Evolutionary conservation across 2,329 filamentous ascomycete genomes (phyloP).

Genomic region (Aschersonia sp.): DNA sequence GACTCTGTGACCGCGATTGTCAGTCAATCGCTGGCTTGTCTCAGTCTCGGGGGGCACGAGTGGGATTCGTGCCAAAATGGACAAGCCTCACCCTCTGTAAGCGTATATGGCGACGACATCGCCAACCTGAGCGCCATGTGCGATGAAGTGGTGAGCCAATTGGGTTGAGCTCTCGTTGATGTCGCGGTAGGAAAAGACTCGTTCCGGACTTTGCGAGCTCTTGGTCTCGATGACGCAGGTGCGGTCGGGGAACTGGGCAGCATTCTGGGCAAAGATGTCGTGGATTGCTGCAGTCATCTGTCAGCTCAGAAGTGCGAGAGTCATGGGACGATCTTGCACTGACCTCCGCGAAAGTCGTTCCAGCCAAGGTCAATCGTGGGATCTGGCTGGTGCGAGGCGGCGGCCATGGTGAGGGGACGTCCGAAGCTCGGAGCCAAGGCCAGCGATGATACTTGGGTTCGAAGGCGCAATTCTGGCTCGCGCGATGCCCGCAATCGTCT

Average conservation of each 20-base stretch:
- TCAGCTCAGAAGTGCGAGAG: no score
- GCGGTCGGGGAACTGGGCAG: constrained; percentile 48
- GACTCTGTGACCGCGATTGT: no score
- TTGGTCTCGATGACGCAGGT: constrained; percentile 35
- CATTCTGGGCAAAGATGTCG: constrained; percentile 54
- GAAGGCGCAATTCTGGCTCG: no score
- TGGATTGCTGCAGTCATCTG: constrained; percentile 34
- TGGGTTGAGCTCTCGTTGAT: constrained; percentile 54
- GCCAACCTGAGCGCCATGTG: no score
- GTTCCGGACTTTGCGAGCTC: constrained; percentile 29
- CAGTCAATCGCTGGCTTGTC: not conserved
- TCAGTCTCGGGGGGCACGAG: constrained; percentile 32
- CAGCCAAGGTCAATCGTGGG: constrained; percentile 54
- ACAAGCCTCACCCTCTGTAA: constrained; percentile 13
- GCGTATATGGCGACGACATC: no score
- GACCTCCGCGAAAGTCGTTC: constrained; percentile 41
- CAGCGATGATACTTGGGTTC: no score
- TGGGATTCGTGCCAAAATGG: not conserved
- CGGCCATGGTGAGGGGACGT: no score
- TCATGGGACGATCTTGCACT: no score
- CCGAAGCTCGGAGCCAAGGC: no score
- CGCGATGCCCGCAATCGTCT: no score
- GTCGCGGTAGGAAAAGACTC: constrained; percentile 68
- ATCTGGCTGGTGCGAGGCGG: constrained; percentile 29
- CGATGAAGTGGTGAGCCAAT: constrained; percentile 53